phyloP scores from a whole-genome alignment of 2,329 filamentous ascomycete species.

The Sphaerostilbella broomeana region DNA sequence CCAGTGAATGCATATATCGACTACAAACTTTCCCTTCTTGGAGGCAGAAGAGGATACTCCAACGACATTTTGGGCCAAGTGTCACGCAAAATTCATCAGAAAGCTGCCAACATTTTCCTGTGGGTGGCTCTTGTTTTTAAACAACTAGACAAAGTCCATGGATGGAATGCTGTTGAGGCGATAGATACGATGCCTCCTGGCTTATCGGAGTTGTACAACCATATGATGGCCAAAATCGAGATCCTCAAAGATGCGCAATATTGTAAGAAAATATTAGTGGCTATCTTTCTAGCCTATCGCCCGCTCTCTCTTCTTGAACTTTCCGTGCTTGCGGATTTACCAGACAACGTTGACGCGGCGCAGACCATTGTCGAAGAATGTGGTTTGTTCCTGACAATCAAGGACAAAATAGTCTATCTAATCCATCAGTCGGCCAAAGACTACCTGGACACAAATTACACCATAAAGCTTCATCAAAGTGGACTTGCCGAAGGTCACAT shows the following conservation, averaged over 20 bases:
- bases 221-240: conserved; percentile 21
- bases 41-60: background rate
- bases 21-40: conserved; percentile 23
- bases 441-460: conserved; percentile 22
- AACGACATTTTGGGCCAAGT: background rate
- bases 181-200: conserved; percentile 17
- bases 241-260: background rate
- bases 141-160: conserved; percentile 18
- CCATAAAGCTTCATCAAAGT: conserved; percentile 23
- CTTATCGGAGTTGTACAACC: conserved; percentile 21
- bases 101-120: conserved; percentile 31
- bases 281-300: conserved; percentile 24
- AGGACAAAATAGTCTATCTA: conserved; percentile 27
- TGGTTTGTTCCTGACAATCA: conserved; percentile 31
- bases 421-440: conserved; percentile 41
- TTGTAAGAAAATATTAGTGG: conserved; percentile 10
- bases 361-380: conserved; percentile 26
- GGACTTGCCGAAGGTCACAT: conserved; percentile 23
- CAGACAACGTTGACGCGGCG: conserved; percentile 12
- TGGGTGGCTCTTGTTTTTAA: conserved; percentile 32
- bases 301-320: conserved; percentile 32
- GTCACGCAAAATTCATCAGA: background rate
- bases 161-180: conserved; percentile 16
- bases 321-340: conserved; percentile 17
- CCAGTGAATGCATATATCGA: conserved; percentile 34